Evolutionary conservation across 352 stramenopile species (phyloP).

Genomic region (Achlya hypogyna): DNA sequence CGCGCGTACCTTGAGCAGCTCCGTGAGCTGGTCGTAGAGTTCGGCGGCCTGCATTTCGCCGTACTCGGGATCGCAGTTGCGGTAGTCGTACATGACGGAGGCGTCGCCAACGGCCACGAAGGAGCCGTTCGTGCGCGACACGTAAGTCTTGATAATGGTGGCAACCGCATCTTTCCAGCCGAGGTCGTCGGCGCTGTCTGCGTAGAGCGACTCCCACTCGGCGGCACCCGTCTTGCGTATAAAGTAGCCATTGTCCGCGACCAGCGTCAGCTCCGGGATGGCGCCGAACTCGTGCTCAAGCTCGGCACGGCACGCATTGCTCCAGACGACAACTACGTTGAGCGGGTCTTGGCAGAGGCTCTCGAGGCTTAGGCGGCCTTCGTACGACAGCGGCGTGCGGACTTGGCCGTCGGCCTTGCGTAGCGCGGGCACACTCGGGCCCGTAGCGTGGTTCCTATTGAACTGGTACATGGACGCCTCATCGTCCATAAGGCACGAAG

Average conservation of each 20-base stretch:
- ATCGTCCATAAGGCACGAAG: constrained; percentile 52
- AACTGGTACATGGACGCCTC: constrained; percentile 29
- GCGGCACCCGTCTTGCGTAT: constrained; percentile 31
- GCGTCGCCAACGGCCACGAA: constrained; percentile 96
- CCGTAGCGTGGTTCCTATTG: constrained; percentile 14
- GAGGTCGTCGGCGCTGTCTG: constrained; percentile 44
- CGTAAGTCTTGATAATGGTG: constrained; percentile 96
- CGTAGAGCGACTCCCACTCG: constrained; percentile 55
- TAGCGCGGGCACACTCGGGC: constrained; percentile 19
- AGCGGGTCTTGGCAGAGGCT: constrained; percentile 46
- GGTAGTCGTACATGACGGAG: constrained; percentile 97
- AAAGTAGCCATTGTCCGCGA: constrained; percentile 65
- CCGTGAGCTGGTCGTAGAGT: constrained; percentile 87
- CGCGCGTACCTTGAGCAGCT: constrained; percentile 86
- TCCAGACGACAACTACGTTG: constrained; percentile 64
- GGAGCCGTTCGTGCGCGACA: constrained; percentile 94
- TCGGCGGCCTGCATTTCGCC: constrained; percentile 95
- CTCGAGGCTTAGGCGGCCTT: constrained; percentile 41
- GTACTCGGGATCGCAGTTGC: constrained; percentile 97
- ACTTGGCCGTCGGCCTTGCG: constrained; percentile 62
- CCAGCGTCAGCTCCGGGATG: constrained; percentile 43
- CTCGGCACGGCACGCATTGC: constrained; percentile 43
- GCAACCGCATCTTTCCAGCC: constrained; percentile 93
- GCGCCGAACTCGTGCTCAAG: constrained; percentile 45
- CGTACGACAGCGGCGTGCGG: constrained; percentile 48